Conservation (phyloP, 1,284 basidiomycete genomes). For the Pisolithus thermaeus region DNA sequence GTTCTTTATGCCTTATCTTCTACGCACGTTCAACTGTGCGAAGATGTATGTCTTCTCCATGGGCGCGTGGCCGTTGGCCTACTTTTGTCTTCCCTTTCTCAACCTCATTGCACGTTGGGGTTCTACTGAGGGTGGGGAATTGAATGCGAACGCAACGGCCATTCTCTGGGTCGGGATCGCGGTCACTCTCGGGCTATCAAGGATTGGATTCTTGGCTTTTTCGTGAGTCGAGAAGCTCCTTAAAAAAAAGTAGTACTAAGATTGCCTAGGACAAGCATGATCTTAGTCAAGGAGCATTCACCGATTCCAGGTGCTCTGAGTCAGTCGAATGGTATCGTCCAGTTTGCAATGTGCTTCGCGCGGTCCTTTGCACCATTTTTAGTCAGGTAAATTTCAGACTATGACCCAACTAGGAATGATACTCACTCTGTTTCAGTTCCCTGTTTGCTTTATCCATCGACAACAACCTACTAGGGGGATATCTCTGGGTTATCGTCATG, state of each 20-base stretch:
- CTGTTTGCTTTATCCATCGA: constrained; percentile 44
- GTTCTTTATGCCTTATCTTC: constrained; percentile 36
- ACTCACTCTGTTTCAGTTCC: constrained; percentile 33
- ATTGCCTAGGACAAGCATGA: constrained; percentile 47
- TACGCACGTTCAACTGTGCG: constrained; percentile 32
- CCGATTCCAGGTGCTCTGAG: constrained; percentile 50
- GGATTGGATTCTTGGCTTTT: constrained; percentile 20
- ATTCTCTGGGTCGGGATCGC: constrained; percentile 36
- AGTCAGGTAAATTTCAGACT: constrained; percentile 37
- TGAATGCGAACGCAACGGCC: constrained; percentile 4
- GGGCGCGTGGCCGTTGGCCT: constrained; percentile 38
- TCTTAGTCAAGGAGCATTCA: constrained; percentile 51
- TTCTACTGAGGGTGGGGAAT: constrained; percentile 10
- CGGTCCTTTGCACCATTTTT: constrained; percentile 57
- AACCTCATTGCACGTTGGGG: constrained; percentile 31
- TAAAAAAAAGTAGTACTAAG: background rate
- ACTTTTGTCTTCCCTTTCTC: constrained; percentile 35
- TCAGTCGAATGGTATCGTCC: constrained; percentile 56
- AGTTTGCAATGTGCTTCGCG: constrained; percentile 54
- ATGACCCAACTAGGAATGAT: background rate
- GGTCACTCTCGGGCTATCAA: constrained; percentile 29
- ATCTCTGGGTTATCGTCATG: constrained; percentile 46
- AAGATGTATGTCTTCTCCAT: constrained; percentile 38
- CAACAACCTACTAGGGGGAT: constrained; percentile 36
- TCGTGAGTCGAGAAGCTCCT: constrained; percentile 30